Evolutionary conservation across 1,284 basidiomycete species (phyloP).

Genomic region (Moniliella sp.): DNA sequence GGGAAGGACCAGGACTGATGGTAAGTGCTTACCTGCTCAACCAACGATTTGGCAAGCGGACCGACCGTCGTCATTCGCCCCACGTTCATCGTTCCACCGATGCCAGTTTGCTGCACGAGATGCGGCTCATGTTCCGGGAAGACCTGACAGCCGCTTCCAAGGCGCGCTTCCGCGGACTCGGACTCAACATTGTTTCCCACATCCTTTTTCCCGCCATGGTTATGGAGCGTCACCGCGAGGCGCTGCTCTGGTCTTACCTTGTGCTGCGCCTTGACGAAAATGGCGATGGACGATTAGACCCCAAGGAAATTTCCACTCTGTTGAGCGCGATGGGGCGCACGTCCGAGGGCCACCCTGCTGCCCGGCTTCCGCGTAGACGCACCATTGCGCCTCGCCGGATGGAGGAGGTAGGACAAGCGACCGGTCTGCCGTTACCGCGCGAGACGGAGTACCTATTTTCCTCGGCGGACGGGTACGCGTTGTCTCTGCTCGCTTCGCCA

Average conservation of each 20-base stretch:
- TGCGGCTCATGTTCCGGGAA: constrained; percentile 7
- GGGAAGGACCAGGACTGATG: constrained; percentile 10
- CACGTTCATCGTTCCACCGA: constrained; percentile 11
- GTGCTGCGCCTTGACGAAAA: constrained; percentile 9
- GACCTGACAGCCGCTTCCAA: constrained; percentile 5
- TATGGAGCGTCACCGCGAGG: constrained; percentile 18
- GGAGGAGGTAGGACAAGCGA: too few relatives aligned
- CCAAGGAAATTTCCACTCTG: too few relatives aligned
- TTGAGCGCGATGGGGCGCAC: too few relatives aligned
- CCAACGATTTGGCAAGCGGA: constrained; percentile 9
- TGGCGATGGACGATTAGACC: constrained; percentile 1
- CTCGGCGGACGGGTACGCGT: too few relatives aligned
- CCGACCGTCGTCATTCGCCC: constrained; percentile 4
- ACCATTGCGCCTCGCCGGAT: too few relatives aligned
- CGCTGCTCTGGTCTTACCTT: constrained; percentile 18
- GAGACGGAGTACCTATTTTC: too few relatives aligned
- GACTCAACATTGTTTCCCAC: constrained; percentile 8
- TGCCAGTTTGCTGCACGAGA: constrained; percentile 6
- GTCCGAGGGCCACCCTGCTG: too few relatives aligned
- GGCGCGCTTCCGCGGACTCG: constrained; percentile 8
- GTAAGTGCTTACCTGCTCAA: constrained; percentile 9
- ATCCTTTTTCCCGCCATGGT: constrained; percentile 11
- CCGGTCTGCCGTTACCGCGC: too few relatives aligned
- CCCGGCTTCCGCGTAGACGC: too few relatives aligned
- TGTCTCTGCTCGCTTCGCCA: too few relatives aligned